Conservation (phyloP, 371 early-diverging fungal genomes). For the Umbelopsis sp. region DNA sequence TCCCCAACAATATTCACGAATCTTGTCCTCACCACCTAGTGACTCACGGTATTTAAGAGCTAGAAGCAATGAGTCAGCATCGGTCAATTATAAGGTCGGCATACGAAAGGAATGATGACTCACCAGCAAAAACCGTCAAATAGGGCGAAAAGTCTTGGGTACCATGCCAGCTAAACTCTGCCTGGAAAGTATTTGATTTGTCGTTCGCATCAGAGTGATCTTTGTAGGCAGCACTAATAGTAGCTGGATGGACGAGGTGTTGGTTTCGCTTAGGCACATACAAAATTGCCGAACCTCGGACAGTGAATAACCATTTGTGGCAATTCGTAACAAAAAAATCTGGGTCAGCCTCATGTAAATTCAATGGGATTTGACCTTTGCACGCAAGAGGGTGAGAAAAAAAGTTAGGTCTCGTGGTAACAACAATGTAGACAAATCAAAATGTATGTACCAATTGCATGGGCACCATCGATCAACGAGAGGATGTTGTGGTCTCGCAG, state of each 20-base stretch:
- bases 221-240: conserved; percentile 53
- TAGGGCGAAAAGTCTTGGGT: conserved; percentile 38
- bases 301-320: conserved; percentile 79
- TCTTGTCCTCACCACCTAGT: conserved; percentile 45
- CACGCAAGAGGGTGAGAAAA: background rate
- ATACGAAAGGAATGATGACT: background rate
- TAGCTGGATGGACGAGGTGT: conserved; percentile 49
- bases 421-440: conserved; percentile 1
- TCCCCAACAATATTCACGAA: conserved; percentile 45
- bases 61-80: background rate
- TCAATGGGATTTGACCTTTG: conserved; percentile 63
- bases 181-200: conserved; percentile 27
- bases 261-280: conserved; percentile 61
- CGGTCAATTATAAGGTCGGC: too few relatives aligned
- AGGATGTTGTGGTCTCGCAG: conserved; percentile 55
- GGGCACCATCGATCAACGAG: conserved; percentile 75
- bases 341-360: conserved; percentile 53
- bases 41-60: background rate
- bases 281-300: conserved; percentile 63
- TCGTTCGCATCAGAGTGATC: conserved; percentile 26
- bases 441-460: conserved; percentile 52
- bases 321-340: conserved; percentile 75
- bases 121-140: conserved; percentile 53
- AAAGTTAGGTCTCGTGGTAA: background rate
- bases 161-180: conserved; percentile 45